Base-by-base conservation (phyloP, 768 basidiomycete genomes). In the Rhizopogon vesiculosus region DNA sequence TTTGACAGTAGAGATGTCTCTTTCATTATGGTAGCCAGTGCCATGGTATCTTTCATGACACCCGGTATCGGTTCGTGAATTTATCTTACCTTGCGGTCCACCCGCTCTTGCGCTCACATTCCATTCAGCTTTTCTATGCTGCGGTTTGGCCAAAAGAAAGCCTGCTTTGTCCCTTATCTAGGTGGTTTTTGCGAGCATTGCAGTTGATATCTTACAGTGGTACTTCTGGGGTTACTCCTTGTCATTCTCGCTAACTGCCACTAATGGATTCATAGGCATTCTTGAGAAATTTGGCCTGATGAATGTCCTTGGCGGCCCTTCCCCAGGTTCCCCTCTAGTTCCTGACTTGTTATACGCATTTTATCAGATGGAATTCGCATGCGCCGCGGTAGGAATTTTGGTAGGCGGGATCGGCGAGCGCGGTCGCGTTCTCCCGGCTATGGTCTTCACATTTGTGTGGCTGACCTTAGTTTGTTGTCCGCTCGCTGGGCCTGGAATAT, bases 341-440 rank as follows among this genome's bases (percentile, higher is more conserved):
- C 93, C 93, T 10, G 85, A 84, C 52, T 75, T 94, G 45, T 77
- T 95, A 31, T 95, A 90, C 75, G 84, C 82, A 61, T 86, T 93
- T 69, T 93, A 89, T 75, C 89, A 91, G 67, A 87, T 89, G 86
- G 88, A 89, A 70, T 92, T 89, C 66, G 88, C 85, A 18, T 87
- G 86, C 53, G 89, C 92, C 18, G 91, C 90, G 1, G 85, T 87
- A 15, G 85, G 75, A 13, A 90, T 91, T 50, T 66, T 91, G 29
- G 76, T 89, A 77, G 88, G 88, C 46, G 87, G 89, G 10, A 80
- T 91, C 50, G 92, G 92, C 7, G 93, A 95, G 71, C 88, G 93
- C 55, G 90, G 91, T 1, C 81, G 91, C 42, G 81, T 95, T 33
- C 74, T 91, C 10, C 93, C 92, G 0, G 83, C 86, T 6, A 85